Percentiles rank a stretch among this genome's conserved stretches.
These are phyloP conservation scores for Apiospora phragmitis DNA, from an alignment of 2,329 filamentous ascomycete genomes.

Conservation along the genomic window DNA sequence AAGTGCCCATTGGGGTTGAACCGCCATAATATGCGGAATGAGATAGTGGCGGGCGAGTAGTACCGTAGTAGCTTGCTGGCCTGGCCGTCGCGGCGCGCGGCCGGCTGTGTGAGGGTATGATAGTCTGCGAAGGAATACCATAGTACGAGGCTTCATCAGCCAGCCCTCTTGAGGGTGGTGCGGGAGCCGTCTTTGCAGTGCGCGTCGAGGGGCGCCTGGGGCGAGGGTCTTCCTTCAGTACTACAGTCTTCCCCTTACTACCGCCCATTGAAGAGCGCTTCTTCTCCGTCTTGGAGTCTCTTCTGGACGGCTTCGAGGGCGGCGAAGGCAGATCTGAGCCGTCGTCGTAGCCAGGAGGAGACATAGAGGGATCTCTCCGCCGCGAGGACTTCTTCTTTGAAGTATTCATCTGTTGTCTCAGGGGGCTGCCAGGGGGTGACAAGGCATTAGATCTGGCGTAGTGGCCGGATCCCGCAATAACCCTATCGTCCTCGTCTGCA, in stretches of 20 bases:
- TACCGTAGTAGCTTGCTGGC: slow-evolving; percentile 37
- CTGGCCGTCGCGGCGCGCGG: slow-evolving; percentile 44
- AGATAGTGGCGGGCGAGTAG: slow-evolving; percentile 35
- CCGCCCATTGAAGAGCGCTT: slow-evolving; percentile 22
- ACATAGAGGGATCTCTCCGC: not conserved
- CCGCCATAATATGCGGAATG: slow-evolving; percentile 35
- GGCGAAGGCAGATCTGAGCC: not conserved
- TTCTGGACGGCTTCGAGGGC: slow-evolving; percentile 24
- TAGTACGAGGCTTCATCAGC: slow-evolving; percentile 42
- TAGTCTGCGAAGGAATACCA: slow-evolving; percentile 34
- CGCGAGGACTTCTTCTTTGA: slow-evolving; percentile 13
- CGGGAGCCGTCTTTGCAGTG: slow-evolving; percentile 38
- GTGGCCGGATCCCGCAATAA: slow-evolving; percentile 8
- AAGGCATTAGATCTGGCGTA: slow-evolving; percentile 7
- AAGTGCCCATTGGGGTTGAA: slow-evolving; percentile 24
- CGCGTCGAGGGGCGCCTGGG: slow-evolving; percentile 33
- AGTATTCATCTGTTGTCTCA: slow-evolving; percentile 9
- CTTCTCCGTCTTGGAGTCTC: slow-evolving; percentile 32
- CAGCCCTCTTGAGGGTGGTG: slow-evolving; percentile 26
- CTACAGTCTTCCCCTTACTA: slow-evolving; percentile 10
- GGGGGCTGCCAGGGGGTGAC: not conserved
- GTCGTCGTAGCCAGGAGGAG: slow-evolving; percentile 23
- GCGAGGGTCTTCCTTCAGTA: slow-evolving; percentile 11
- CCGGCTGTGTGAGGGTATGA: slow-evolving; percentile 33
- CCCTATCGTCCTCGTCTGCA: slow-evolving; percentile 30